Evolutionary conservation across 495 filamentous ascomycete species (phyloP).

Genomic region (Polyplosphaeria fusca): DNA sequence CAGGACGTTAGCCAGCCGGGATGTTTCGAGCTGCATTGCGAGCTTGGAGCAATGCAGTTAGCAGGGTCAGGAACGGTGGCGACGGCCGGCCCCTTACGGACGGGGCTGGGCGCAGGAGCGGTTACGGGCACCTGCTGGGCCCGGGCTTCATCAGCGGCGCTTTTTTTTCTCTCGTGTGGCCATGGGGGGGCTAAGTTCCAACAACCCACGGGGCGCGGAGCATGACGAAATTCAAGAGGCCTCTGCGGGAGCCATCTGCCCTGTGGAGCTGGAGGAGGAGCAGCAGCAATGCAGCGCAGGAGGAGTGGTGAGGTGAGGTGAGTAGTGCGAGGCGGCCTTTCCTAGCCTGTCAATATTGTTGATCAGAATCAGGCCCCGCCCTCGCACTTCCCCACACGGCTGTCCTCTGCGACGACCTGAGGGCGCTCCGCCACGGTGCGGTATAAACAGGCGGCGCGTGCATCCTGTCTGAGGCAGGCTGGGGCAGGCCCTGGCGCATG

Average conservation of each 20-base stretch:
- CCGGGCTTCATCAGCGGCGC: background rate
- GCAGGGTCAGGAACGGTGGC: constrained; percentile 17
- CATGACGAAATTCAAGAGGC: background rate
- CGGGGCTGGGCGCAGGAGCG: constrained; percentile 5
- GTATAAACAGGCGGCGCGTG: constrained; percentile 8
- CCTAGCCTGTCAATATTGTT: constrained; percentile 15
- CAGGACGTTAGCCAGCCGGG: constrained; percentile 8
- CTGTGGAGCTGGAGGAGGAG: too few species aligned
- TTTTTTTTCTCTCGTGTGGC: too few species aligned
- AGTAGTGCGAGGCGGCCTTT: background rate
- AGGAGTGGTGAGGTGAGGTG: background rate
- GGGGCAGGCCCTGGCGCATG: constrained; percentile 9
- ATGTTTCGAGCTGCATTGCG: constrained; percentile 9
- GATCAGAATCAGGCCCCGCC: constrained; percentile 26
- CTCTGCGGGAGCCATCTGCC: too few species aligned
- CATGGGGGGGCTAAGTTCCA: too few species aligned
- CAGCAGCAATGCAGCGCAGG: background rate
- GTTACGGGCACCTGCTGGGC: background rate
- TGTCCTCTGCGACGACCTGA: background rate
- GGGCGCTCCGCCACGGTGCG: background rate
- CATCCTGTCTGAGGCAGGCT: background rate
- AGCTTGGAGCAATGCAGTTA: constrained; percentile 11
- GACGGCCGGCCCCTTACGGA: constrained; percentile 15
- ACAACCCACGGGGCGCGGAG: background rate
- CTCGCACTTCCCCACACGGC: constrained; percentile 35